These are phyloP conservation scores for Dothiorella sarmentorum DNA, from an alignment of 2,329 filamentous ascomycete species.

Conservation along the genomic window DNA sequence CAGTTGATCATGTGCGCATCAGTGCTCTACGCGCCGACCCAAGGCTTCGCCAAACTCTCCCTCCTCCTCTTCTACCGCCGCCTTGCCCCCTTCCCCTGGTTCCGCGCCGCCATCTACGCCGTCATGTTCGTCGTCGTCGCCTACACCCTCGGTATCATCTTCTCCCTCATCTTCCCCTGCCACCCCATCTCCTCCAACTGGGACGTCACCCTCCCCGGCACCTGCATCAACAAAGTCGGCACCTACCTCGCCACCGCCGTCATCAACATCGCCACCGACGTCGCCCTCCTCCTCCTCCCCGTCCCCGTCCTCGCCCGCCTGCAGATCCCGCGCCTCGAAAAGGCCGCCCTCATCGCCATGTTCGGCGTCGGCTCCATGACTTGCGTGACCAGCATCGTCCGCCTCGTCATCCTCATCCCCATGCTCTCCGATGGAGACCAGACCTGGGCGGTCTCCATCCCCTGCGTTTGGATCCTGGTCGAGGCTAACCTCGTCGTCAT, in stretches of 20 bases:
- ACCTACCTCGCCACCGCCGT: conserved; percentile 27
- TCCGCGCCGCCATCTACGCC: conserved; percentile 16
- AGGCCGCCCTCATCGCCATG: conserved; percentile 24
- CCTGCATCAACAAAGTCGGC: conserved; percentile 24
- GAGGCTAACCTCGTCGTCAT: conserved; percentile 43
- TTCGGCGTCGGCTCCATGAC: conserved; percentile 27
- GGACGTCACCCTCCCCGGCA: conserved; percentile 22
- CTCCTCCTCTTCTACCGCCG: conserved; percentile 24
- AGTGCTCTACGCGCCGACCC: conserved; percentile 21
- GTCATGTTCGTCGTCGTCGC: conserved; percentile 24
- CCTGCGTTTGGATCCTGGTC: conserved; percentile 25
- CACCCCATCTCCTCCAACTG: conserved; percentile 24
- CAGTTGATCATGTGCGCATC: conserved; percentile 22
- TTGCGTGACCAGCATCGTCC: conserved; percentile 31
- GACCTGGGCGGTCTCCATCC: conserved; percentile 9
- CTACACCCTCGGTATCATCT: conserved; percentile 25
- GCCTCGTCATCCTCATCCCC: conserved; percentile 23
- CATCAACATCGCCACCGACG: conserved; percentile 27
- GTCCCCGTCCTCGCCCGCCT: conserved; percentile 27
- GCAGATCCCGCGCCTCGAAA: conserved; percentile 26
- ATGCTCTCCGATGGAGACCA: conserved; percentile 9
- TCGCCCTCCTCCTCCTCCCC: conserved; percentile 26
- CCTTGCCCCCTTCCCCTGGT: conserved; percentile 21
- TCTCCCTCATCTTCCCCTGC: conserved; percentile 27
- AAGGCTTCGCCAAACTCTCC: conserved; percentile 23